Evolutionary conservation across 805 yeast species (phyloP).

Genomic region (Candida montana): DNA sequence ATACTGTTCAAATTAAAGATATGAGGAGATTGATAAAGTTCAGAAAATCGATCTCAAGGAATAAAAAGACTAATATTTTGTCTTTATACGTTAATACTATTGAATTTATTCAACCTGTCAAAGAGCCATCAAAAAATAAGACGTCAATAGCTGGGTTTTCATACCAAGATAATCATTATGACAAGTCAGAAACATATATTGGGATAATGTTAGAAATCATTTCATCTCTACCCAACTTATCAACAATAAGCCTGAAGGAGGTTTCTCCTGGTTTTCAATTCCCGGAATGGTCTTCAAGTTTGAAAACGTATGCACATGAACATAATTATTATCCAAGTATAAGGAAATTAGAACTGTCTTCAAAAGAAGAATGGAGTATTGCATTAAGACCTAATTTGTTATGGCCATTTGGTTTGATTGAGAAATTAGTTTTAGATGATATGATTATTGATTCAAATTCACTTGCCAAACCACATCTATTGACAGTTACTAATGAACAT

Average conservation of each 20-base stretch:
- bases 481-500: conserved; percentile 21
- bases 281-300: conserved; percentile 25
- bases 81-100: conserved; percentile 20
- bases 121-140: conserved; percentile 10
- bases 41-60: conserved; percentile 31
- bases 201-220: conserved; percentile 36
- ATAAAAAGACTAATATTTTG: conserved; percentile 23
- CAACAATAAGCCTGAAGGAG: conserved; percentile 35
- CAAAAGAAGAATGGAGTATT: conserved; percentile 48
- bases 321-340: conserved; percentile 25
- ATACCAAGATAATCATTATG: conserved; percentile 21
- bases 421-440: conserved; percentile 39
- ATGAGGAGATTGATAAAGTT: conserved; percentile 24
- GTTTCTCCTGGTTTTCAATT: conserved; percentile 48
- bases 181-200: conserved; percentile 23
- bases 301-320: conserved; percentile 23
- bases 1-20: conserved; percentile 26
- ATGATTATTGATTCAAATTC: conserved; percentile 44
- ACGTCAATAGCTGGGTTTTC: conserved; percentile 20
- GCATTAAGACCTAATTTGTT: conserved; percentile 45
- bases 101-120: conserved; percentile 17
- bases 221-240: conserved; percentile 42
- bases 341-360: conserved; percentile 31
- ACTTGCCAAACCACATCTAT: conserved; percentile 22
- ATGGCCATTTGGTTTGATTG: conserved; percentile 40